These are phyloP conservation scores for Glycine soja DNA, from an alignment of 306 rosid genomes.

Conservation along the genomic window DNA sequence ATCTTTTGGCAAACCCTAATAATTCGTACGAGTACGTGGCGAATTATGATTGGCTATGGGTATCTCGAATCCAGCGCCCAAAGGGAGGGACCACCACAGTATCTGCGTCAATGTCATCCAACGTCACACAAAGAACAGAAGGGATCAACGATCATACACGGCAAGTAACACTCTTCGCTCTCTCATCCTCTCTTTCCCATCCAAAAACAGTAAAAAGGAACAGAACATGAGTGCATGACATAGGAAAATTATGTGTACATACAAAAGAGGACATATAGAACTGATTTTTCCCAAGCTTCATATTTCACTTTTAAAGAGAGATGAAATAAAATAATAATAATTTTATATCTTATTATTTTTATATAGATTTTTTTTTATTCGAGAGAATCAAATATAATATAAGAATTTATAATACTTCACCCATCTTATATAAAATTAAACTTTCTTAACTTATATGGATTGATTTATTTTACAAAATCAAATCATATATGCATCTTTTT, in stretches of 20 bases:
- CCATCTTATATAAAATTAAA: too few relatives aligned
- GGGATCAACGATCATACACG: constrained; percentile 54
- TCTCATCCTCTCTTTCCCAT: background rate
- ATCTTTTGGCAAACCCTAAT: constrained; percentile 32
- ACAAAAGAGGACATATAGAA: background rate
- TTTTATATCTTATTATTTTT: too few relatives aligned
- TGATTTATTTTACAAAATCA: too few relatives aligned
- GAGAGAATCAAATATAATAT: too few relatives aligned
- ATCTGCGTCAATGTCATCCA: constrained; percentile 59
- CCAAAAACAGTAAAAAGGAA: background rate
- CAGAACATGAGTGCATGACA: background rate
- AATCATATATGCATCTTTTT: too few relatives aligned
- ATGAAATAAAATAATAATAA: too few relatives aligned
- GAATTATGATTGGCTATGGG: background rate
- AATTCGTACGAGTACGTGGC: constrained; percentile 38
- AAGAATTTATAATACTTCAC: too few relatives aligned
- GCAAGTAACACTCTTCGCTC: constrained; percentile 42
- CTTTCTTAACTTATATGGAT: too few relatives aligned
- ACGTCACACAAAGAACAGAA: constrained; percentile 53
- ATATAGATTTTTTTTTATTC: too few relatives aligned
- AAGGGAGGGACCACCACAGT: constrained; percentile 59
- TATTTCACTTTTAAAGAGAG: too few relatives aligned
- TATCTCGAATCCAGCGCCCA: constrained; percentile 50
- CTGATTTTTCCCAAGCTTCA: too few relatives aligned
- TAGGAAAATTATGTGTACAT: background rate